phyloP scores from a whole-genome alignment of 2,329 filamentous ascomycete species.

The Talaromyces sp. region DNA sequence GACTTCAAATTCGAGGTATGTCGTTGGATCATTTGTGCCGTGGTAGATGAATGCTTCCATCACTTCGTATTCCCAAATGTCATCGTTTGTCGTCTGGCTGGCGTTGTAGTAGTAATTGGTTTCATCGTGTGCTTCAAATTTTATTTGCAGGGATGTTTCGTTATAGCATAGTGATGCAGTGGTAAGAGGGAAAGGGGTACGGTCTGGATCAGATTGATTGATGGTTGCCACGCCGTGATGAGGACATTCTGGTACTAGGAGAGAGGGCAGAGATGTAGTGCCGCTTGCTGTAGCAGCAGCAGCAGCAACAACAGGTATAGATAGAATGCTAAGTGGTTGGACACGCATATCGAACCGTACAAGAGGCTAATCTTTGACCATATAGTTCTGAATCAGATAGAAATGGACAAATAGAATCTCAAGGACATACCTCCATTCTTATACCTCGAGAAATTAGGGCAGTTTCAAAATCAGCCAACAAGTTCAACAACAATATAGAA shows the following conservation, averaged over 20 bases:
- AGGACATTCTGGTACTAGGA: constrained; percentile 11
- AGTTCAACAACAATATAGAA: neutral
- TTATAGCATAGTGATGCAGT: constrained; percentile 10
- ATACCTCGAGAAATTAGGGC: neutral
- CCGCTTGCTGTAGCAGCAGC: neutral
- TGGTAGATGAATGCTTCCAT: constrained; percentile 15
- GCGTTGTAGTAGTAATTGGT: constrained; percentile 14
- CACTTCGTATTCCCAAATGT: constrained; percentile 15
- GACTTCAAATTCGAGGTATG: constrained; percentile 13
- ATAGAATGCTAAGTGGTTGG: neutral
- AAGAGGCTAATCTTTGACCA: neutral
- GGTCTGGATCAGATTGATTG: constrained; percentile 11
- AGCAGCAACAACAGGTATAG: neutral
- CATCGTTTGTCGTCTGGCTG: constrained; percentile 11
- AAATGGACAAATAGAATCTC: neutral
- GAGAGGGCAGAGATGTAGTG: neutral
- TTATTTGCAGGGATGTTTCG: constrained; percentile 6
- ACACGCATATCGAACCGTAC: neutral
- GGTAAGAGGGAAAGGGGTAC: constrained; percentile 4
- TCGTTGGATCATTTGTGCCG: constrained; percentile 12
- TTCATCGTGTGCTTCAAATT: constrained; percentile 9
- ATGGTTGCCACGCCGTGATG: constrained; percentile 2
- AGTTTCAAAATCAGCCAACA: neutral
- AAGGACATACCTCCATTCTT: neutral
- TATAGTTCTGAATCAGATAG: too few relatives aligned